These are phyloP conservation scores for Claviceps sorghi DNA, from an alignment of 2,329 filamentous ascomycete genomes.

Conservation along the genomic window DNA sequence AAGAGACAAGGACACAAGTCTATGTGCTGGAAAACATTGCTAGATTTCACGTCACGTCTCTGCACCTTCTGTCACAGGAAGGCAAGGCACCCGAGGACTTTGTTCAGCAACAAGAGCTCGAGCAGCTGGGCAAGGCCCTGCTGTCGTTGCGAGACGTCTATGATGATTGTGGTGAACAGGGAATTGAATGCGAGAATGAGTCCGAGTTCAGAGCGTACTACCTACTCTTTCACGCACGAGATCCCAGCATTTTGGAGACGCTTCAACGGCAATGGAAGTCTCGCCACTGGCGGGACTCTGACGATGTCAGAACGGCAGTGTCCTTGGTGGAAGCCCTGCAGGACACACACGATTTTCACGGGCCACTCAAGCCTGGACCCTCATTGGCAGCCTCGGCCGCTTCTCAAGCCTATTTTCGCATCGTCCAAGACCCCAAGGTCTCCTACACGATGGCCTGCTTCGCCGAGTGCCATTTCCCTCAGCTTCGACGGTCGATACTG, in stretches of 20 bases:
- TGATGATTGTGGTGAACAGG: conserved; percentile 46
- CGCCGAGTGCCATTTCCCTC: conserved; percentile 51
- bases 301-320: conserved; percentile 46
- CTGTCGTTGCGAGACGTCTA: conserved; percentile 52
- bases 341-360: conserved; percentile 40
- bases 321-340: conserved; percentile 46
- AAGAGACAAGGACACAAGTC: conserved; percentile 44
- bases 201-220: conserved; percentile 53
- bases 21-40: conserved; percentile 52
- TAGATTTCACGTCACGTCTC: conserved; percentile 49
- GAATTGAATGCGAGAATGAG: conserved; percentile 45
- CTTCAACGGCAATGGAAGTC: conserved; percentile 43
- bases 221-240: conserved; percentile 45
- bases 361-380: conserved; percentile 37
- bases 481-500: conserved; percentile 43
- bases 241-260: conserved; percentile 38
- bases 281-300: conserved; percentile 37
- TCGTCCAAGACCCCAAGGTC: conserved; percentile 39
- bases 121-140: conserved; percentile 51
- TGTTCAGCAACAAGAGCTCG: conserved; percentile 51
- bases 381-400: conserved; percentile 34
- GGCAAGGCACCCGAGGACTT: conserved; percentile 45
- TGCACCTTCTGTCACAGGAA: conserved; percentile 46
- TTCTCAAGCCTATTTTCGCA: conserved; percentile 42
- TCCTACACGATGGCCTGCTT: conserved; percentile 59